These are phyloP conservation scores for Eucalyptus rudis DNA, from an alignment of 345 rosid genomes.

Conservation along the genomic window DNA sequence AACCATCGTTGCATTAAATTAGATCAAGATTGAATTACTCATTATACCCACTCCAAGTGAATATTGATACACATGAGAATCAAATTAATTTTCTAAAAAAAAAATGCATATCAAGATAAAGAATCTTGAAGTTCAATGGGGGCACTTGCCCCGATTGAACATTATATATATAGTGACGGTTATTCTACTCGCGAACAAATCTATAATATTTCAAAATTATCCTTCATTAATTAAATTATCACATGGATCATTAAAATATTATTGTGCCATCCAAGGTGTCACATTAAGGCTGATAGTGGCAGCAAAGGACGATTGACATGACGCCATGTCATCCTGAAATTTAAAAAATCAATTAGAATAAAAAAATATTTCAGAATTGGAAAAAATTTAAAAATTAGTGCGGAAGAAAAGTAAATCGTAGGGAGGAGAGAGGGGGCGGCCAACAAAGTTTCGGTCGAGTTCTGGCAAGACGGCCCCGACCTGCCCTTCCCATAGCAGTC, in stretches of 20 bases:
- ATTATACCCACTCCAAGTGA: background rate
- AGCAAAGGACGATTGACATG: background rate
- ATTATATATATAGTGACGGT: background rate
- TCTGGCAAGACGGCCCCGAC: background rate
- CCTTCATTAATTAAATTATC: background rate
- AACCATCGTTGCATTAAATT: background rate
- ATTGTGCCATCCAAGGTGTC: background rate
- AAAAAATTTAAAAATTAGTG: background rate
- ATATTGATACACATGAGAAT: background rate
- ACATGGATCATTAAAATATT: background rate
- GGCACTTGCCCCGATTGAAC: background rate
- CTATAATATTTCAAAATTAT: background rate
- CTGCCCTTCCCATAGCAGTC: background rate
- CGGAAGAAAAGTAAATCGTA: background rate
- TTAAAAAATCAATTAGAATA: background rate
- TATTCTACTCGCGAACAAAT: fast-evolving
- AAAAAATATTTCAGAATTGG: background rate
- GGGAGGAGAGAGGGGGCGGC: background rate
- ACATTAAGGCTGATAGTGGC: background rate
- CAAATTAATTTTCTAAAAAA: background rate
- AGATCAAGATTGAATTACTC: background rate
- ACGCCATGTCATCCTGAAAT: background rate
- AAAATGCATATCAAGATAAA: background rate
- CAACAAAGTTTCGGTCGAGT: background rate
- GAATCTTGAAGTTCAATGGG: background rate